These are phyloP conservation scores for Setaria italica DNA, from an alignment of 202 grass and related monocot genomes.

Conservation along the genomic window DNA sequence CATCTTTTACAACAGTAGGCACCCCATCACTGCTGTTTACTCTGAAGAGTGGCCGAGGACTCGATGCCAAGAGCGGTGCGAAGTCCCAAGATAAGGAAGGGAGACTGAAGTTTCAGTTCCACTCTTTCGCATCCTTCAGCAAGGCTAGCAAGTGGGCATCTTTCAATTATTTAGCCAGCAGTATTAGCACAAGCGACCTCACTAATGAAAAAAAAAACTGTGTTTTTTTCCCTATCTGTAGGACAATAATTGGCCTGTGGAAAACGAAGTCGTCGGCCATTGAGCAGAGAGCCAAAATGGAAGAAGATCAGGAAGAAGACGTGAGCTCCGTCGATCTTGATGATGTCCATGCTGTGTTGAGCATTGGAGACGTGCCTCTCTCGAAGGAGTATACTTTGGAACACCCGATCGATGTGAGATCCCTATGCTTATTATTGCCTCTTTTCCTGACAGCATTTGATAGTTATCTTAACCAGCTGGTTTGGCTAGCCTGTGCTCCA, in stretches of 20 bases:
- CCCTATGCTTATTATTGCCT: not conserved
- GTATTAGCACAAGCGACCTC: not conserved
- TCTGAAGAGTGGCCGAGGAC: slow-evolving; percentile 72
- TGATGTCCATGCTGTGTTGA: slow-evolving; percentile 51
- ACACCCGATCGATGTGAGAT: slow-evolving; percentile 65
- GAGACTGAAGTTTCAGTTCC: slow-evolving; percentile 87
- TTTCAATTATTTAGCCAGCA: not conserved
- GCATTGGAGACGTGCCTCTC: slow-evolving; percentile 55
- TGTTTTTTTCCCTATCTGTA: not conserved
- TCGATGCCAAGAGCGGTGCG: slow-evolving; percentile 68
- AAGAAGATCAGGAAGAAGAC: slow-evolving; percentile 65
- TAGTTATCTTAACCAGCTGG: not conserved
- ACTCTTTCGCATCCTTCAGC: slow-evolving; percentile 79
- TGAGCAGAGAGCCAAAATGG: slow-evolving; percentile 62
- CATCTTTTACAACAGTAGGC: slow-evolving; percentile 76
- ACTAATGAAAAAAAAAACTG: not conserved
- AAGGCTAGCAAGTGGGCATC: slow-evolving; percentile 63
- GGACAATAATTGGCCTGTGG: slow-evolving; percentile 83
- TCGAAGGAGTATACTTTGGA: slow-evolving; percentile 65
- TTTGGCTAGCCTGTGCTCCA: not conserved
- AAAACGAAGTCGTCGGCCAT: slow-evolving; percentile 63
- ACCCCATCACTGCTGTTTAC: slow-evolving; percentile 64
- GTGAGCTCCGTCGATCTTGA: slow-evolving; percentile 45
- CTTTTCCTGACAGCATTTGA: not conserved
- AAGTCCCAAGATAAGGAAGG: slow-evolving; percentile 86